Evolutionary conservation across 164 flowering plant species (phyloP), one percentile per base, ranked within the genome.

Genomic region (Paratinospora sagittata): DNA sequence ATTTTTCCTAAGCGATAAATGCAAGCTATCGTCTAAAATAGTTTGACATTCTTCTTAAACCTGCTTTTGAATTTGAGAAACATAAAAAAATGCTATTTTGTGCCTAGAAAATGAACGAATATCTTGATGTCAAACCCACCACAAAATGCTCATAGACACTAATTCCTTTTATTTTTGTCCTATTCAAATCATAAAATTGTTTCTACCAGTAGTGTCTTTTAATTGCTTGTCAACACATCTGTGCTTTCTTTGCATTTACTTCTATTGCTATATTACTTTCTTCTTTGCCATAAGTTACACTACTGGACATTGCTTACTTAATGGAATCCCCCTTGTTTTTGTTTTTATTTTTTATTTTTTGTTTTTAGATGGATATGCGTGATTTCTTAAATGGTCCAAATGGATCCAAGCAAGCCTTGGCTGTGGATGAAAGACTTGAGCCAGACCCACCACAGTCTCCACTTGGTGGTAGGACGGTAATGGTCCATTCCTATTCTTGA

Each of bases 321-420:
- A 0, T 64, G 36, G 36, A 30, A 3, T 34, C 45, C 19, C 16
- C 14, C 2, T 49, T 49, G 16, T 49, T 49, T 65, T 30, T 2
- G n/a, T 16, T 47, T 24, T 27, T 34, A 27, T 27, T 9, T 65
- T 65, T 67, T 10, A 16, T 37, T 66, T 10, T 64, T 52, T 73
- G 63, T 24, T 23, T 75, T 30, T 83, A 93, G 98, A 83, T 77
- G 77, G 99, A 96, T 76, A 90, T 93, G 97, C 96, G 98, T 67
- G 98, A 90, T 24, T 91, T 93, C 71, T 78, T 93, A 39, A 96
- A 96, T 87, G 93, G 92, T 81, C 98, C 97, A 67, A 88, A 89
- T 83, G 92, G 95, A 37, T 75, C 94, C 45, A 93, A 89, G 83
- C 93, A 83, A 76, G 74, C 91, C 70, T 57, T 69, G 70, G 76